Percentiles rank a stretch among this genome's conserved stretches.
These are phyloP conservation scores for Penicillium odoratum DNA, from an alignment of 495 filamentous ascomycete species.

Conservation along the genomic window DNA sequence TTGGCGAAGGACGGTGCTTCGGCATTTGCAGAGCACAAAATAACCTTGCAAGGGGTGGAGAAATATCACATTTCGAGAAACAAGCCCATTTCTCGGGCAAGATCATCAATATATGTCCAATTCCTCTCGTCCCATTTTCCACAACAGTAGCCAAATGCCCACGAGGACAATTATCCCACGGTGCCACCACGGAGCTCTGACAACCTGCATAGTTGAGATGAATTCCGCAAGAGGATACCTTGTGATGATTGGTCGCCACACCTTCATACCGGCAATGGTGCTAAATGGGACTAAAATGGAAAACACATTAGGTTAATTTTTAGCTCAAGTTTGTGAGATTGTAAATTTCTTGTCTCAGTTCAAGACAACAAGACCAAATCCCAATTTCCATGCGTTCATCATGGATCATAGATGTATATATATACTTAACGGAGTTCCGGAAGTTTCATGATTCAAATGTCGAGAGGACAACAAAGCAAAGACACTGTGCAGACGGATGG, in stretches of 20 bases:
- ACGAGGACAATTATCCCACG: background rate
- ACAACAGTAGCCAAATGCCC: background rate
- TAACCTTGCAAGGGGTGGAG: background rate
- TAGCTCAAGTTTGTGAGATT: background rate
- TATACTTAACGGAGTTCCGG: no score
- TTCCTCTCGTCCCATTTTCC: background rate
- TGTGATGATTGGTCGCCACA: conserved; percentile 3
- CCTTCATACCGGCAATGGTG: background rate
- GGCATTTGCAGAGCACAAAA: conserved; percentile 1
- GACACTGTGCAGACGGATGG: no score
- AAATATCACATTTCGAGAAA: background rate
- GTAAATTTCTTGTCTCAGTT: background rate
- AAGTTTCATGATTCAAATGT: no score
- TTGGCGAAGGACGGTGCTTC: background rate
- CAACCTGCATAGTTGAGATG: background rate
- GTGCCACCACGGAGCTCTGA: conserved; percentile 3
- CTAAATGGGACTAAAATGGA: background rate
- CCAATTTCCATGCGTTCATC: no score
- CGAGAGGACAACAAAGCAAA: no score
- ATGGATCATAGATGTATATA: no score
- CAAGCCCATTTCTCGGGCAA: background rate
- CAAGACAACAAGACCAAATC: background rate
- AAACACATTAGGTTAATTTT: background rate
- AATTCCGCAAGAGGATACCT: background rate
- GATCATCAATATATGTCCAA: background rate